phyloP scores from a whole-genome alignment of 2,329 filamentous ascomycete species.

The Coniella lustricola region DNA sequence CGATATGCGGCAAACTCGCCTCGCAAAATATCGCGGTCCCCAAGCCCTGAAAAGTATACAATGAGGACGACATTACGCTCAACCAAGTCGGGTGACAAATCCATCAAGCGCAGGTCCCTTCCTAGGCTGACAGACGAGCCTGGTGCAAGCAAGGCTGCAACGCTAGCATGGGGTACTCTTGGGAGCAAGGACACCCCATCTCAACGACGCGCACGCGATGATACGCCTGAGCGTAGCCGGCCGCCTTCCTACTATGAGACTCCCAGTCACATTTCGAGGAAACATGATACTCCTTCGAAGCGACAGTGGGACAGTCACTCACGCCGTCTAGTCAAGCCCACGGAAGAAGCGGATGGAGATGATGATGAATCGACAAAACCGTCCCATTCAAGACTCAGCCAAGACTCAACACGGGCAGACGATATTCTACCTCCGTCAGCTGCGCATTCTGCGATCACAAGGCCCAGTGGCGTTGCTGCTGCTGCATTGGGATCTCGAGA shows the following conservation, averaged over 20 bases:
- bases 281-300: slow-evolving; percentile 24
- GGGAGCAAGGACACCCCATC: slow-evolving; percentile 30
- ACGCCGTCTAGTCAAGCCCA: slow-evolving; percentile 39
- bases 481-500: slow-evolving; percentile 22
- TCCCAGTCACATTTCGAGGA: slow-evolving; percentile 9
- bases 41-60: slow-evolving; percentile 53
- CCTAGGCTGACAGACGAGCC: slow-evolving; percentile 40
- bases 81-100: slow-evolving; percentile 37
- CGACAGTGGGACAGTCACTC: slow-evolving; percentile 50
- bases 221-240: not conserved
- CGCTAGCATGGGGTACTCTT: slow-evolving; percentile 52
- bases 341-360: slow-evolving; percentile 25
- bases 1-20: slow-evolving; percentile 5
- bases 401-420: slow-evolving; percentile 30
- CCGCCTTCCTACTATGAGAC: slow-evolving; percentile 4
- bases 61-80: slow-evolving; percentile 56
- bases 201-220: slow-evolving; percentile 17
- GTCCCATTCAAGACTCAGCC: slow-evolving; percentile 22
- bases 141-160: slow-evolving; percentile 56
- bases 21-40: slow-evolving; percentile 35
- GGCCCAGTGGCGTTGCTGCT: slow-evolving; percentile 46
- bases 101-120: slow-evolving; percentile 33
- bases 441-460: slow-evolving; percentile 46
- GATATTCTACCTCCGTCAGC: slow-evolving; percentile 36
- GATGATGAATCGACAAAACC: slow-evolving; percentile 21